Base-by-base conservation (phyloP, 2,329 filamentous ascomycete species). In the Clonostachys chloroleuca region DNA sequence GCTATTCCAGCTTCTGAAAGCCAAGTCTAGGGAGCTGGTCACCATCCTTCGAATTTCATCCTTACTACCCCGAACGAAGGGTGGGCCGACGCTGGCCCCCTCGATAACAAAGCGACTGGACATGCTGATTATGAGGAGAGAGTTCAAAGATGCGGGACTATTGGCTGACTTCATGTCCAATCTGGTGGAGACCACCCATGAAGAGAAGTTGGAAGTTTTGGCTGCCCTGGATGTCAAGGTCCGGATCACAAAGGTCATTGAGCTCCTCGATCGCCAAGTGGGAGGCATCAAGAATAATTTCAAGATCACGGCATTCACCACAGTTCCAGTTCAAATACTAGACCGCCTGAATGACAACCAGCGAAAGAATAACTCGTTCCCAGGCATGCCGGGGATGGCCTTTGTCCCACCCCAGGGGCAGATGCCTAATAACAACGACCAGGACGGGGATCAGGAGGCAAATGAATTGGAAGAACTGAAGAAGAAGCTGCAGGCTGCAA, bases 161-260 rank as follows among this genome's bases (percentile, higher is more conserved):
- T 76, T 99, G 10, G 92, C 94, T 7, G 94, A 99, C 64, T 97
- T 97, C 63, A 96, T 99, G 90, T 86, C 90, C 37, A 95, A 96
- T 61, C 80, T 97, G 20, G 81, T 95, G 4, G 90, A 96, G 52
- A 85, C 87, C 44, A 87, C 83, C 10, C 87, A 95, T 53, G 90
- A 96, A 64, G 94, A 99, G 62, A 96, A 95, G 66, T 76, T 99
- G 46, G 83, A 88, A 47, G 81, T 99, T 14, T 74, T 99, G 35
- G 82, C 89, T n/a, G 84, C 91, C 1, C 68, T 95, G 6, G 84
- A 92, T 57, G 75, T 94, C 42, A 87, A 88, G 55, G 81, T 87
- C 42, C 80, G 94, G 36, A 76, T 97, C 46, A 82, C 87, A 52
- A 86, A 85, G 56, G 90, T 95, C 14, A 86, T 95, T 48, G 89